Evolutionary conservation across 306 rosid species (phyloP), one percentile per base, ranked within the genome.

Genomic region (Fragaria iinumae): DNA sequence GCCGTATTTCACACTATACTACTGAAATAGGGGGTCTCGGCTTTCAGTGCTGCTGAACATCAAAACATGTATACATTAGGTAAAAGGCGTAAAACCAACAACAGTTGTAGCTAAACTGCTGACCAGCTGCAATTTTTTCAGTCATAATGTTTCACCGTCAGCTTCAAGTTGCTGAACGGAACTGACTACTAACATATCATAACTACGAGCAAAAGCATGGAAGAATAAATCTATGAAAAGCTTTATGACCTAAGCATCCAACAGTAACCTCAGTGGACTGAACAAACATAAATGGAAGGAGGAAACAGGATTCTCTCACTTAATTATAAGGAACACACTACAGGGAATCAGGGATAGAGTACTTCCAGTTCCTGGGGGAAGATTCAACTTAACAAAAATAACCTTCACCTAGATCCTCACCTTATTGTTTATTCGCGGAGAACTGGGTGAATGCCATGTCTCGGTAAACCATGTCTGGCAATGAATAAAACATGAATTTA

Each of bases 401-500:
- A 57, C 0, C 34, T 23, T 57, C 10, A 29, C 4, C 38, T 14
- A 14, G 41, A 62, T 27, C 38, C 70, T 87, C 76, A 89, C 97
- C 97, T 87, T 87, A 23, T 70, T 67, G 43, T 88, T 88, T 76
- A 92, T 75, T 88, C 88, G 90, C 38, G 99, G 97, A 77, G 99
- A 92, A 78, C 55, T 78, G 83, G 91, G 84, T 65, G 97, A 90
- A 76, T 90, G 89, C 99, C 99, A 95, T 53, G 92, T 92, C 85
- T 86, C 88, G 6, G 83, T 69, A 82, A 79, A 79, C 92, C 77
- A 87, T 44, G 99, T 90, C 84, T 92, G 97, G 86, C 97, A 95
- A 86, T 92, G 99, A 80, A 83, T 73, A 81, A 90, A 95, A 76
- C 99, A 92, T 45, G 97, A 90, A 81, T 95, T 83, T 78, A 95